A percentile compares a stretch with the other conserved stretches of the same genome.
Conservation (phyloP, 1,139 yeast species). For the Yamadazyma taylorii region DNA sequence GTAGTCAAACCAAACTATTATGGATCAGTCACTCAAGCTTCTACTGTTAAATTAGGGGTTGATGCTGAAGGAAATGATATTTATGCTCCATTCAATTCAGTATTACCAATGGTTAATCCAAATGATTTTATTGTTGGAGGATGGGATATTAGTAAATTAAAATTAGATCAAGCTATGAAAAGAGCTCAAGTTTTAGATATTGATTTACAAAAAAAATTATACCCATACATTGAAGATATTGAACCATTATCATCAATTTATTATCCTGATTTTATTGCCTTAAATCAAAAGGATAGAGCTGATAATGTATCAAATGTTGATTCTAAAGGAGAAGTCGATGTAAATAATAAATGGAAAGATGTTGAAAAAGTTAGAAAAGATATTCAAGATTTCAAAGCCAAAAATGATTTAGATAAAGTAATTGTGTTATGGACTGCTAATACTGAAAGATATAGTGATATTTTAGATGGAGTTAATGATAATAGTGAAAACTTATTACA, state of each 20-base stretch:
- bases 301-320: slow-evolving; percentile 74
- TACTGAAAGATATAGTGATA: slow-evolving; percentile 88
- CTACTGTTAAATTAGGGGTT: slow-evolving; percentile 87
- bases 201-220: slow-evolving; percentile 77
- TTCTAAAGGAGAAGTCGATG: slow-evolving; percentile 48
- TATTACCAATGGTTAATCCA: slow-evolving; percentile 87
- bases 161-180: slow-evolving; percentile 76
- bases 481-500: slow-evolving; percentile 77
- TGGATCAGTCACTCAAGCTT: slow-evolving; percentile 95
- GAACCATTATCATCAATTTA: slow-evolving; percentile 83
- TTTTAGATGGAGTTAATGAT: slow-evolving; percentile 80
- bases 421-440: slow-evolving; percentile 96
- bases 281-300: slow-evolving; percentile 91
- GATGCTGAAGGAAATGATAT: slow-evolving; percentile 82
- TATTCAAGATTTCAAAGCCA: slow-evolving; percentile 73
- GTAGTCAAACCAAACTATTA: slow-evolving; percentile 80
- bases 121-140: slow-evolving; percentile 90
- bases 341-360: slow-evolving; percentile 80
- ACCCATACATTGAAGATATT: slow-evolving; percentile 60
- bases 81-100: slow-evolving; percentile 87
- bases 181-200: slow-evolving; percentile 87
- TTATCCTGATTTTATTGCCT: slow-evolving; percentile 96
- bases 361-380: slow-evolving; percentile 85
- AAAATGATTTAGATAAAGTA: slow-evolving; percentile 78
- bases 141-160: slow-evolving; percentile 84